Evolutionary conservation across 2,329 filamentous ascomycete genomes (phyloP).

Genomic region (Zasmidium angulare): DNA sequence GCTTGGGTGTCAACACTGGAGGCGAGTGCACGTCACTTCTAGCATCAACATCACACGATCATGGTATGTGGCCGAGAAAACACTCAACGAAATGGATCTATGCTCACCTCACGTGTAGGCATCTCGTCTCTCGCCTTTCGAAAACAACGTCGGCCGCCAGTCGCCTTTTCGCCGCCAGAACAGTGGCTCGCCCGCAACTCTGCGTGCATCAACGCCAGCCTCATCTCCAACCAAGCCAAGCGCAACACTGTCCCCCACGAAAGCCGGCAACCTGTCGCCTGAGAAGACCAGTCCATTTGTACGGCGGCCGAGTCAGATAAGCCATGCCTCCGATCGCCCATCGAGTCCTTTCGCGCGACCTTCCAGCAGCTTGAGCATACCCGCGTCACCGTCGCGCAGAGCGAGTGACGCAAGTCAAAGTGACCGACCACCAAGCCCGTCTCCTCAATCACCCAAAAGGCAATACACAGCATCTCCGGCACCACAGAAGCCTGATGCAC

Average conservation of each 20-base stretch:
- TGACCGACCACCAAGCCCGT: conserved; percentile 8
- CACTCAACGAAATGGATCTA: background rate
- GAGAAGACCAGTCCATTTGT: conserved; percentile 37
- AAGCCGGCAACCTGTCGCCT: conserved; percentile 28
- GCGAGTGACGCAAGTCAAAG: conserved; percentile 21
- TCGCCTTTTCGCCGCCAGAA: conserved; percentile 37
- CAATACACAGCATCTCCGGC: conserved; percentile 8
- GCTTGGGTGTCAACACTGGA: background rate
- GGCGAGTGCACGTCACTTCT: background rate
- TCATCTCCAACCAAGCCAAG: conserved; percentile 41
- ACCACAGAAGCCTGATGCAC: conserved; percentile 9
- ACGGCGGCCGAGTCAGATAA: conserved; percentile 37
- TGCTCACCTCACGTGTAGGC: background rate
- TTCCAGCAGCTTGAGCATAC: conserved; percentile 31
- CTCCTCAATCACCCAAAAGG: conserved; percentile 10
- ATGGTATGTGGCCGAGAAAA: background rate
- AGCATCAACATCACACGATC: background rate
- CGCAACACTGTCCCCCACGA: conserved; percentile 27
- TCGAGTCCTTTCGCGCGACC: conserved; percentile 38
- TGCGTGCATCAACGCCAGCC: conserved; percentile 38
- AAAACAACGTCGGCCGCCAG: conserved; percentile 26
- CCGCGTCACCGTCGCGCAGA: conserved; percentile 22
- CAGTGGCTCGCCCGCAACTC: conserved; percentile 30
- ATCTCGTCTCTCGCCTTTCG: conserved; percentile 16
- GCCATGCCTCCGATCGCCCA: conserved; percentile 28